phyloP scores from a whole-genome alignment of 2,329 filamentous ascomycete species.

The Hyphodiscus sp. region DNA sequence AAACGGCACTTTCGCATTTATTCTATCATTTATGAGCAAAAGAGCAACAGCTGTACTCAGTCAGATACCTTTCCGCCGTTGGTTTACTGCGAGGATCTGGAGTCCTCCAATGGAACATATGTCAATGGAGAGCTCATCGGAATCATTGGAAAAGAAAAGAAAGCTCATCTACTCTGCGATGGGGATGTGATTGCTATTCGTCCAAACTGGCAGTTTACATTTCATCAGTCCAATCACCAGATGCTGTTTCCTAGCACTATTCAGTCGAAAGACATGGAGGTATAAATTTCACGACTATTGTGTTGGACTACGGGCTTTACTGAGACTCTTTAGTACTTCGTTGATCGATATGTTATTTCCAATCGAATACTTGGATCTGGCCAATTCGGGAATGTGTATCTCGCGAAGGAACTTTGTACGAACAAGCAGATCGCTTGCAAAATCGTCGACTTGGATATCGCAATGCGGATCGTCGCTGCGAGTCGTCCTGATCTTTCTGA shows the following conservation, averaged over 20 bases:
- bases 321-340: slow-evolving; percentile 36
- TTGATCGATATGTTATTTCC: slow-evolving; percentile 41
- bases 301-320: slow-evolving; percentile 1
- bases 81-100: slow-evolving; percentile 50
- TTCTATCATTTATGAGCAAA: slow-evolving; percentile 42
- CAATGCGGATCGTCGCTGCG: neutral
- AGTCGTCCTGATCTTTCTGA: neutral
- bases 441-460: slow-evolving; percentile 44
- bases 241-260: slow-evolving; percentile 9
- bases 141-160: slow-evolving; percentile 28
- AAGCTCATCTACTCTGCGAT: slow-evolving; percentile 42
- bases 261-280: slow-evolving; percentile 33
- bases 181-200: slow-evolving; percentile 42
- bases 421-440: slow-evolving; percentile 64
- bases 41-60: slow-evolving; percentile 15
- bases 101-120: slow-evolving; percentile 47
- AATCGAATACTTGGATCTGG: slow-evolving; percentile 47
- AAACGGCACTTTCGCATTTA: slow-evolving; percentile 51
- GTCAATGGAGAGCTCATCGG: slow-evolving; percentile 44
- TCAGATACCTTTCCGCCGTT: slow-evolving; percentile 28
- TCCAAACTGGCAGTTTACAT: slow-evolving; percentile 32
- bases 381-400: slow-evolving; percentile 45
- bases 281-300: slow-evolving; percentile 20
- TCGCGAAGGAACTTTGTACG: slow-evolving; percentile 45
- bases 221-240: slow-evolving; percentile 26